These are phyloP conservation scores for Geranium incanum DNA, from an alignment of 441 rosid species.

Conservation along the genomic window DNA sequence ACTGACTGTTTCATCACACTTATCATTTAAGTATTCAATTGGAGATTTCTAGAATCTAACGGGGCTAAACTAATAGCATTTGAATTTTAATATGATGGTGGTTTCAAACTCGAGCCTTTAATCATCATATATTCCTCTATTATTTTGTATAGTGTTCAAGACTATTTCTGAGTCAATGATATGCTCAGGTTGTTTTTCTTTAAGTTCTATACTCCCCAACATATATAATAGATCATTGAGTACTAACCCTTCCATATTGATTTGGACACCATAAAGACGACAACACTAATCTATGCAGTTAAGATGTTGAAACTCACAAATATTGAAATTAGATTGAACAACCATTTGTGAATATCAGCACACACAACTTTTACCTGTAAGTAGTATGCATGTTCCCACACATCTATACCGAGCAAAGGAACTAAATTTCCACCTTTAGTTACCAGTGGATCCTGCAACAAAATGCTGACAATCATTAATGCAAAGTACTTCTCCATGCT, in stretches of 20 bases:
- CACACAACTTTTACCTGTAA: conserved; percentile 55
- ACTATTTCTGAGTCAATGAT: too few species aligned
- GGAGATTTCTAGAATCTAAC: too few species aligned
- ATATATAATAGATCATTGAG: neutral
- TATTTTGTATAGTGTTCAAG: too few species aligned
- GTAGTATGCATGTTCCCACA: conserved; percentile 99
- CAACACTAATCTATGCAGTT: neutral
- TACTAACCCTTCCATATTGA: neutral
- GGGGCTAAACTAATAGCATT: too few species aligned
- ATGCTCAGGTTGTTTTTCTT: neutral
- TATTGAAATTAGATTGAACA: neutral
- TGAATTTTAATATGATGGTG: too few species aligned
- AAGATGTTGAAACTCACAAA: neutral
- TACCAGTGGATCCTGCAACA: conserved; percentile 73
- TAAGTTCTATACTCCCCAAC: neutral
- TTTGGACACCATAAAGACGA: neutral
- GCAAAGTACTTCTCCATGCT: neutral
- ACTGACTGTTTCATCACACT: too few species aligned
- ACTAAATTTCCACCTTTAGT: conserved; percentile 66
- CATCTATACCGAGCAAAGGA: conserved; percentile 91
- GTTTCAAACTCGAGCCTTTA: too few species aligned
- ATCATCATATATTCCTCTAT: too few species aligned
- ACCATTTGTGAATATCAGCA: neutral
- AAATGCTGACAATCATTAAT: conserved; percentile 11
- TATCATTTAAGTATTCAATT: too few species aligned